phyloP scores from a whole-genome alignment of 2,329 filamentous ascomycete species.

The Pseudopyricularia javanii region DNA sequence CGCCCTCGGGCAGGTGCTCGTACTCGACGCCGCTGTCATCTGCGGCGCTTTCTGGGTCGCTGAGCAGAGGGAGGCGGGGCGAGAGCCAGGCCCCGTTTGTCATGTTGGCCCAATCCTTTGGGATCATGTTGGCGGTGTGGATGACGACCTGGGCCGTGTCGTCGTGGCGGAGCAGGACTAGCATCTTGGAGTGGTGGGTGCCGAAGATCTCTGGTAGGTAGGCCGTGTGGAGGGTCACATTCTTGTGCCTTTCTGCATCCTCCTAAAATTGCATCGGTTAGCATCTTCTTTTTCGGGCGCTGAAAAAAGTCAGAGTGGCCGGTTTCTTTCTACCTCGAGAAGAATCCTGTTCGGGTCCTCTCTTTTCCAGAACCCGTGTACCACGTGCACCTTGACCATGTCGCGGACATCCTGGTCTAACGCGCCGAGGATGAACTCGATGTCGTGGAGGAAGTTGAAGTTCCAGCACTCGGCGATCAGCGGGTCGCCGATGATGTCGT shows the following conservation, averaged over 20 bases:
- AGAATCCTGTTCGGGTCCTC: constrained; percentile 47
- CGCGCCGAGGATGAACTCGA: constrained; percentile 40
- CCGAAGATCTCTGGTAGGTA: constrained; percentile 77
- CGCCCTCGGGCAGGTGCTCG: constrained; percentile 31
- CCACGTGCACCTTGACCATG: constrained; percentile 38
- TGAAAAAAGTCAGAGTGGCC: not conserved
- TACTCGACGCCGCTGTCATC: not conserved
- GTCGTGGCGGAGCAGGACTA: constrained; percentile 70
- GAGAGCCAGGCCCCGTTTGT: constrained; percentile 74
- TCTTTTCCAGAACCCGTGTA: constrained; percentile 54
- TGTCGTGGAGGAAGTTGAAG: constrained; percentile 56
- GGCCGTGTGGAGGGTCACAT: constrained; percentile 59
- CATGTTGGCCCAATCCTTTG: constrained; percentile 78
- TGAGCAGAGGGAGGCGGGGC: constrained; percentile 47
- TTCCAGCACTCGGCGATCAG: constrained; percentile 61
- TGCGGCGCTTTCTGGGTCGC: not conserved
- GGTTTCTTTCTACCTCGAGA: constrained; percentile 37
- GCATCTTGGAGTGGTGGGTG: constrained; percentile 80
- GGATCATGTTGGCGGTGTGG: constrained; percentile 87
- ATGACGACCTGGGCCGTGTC: constrained; percentile 68
- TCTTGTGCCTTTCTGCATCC: constrained; percentile 46
- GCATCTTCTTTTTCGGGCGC: no score
- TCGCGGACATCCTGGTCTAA: constrained; percentile 38
- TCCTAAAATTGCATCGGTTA: constrained; percentile 27
- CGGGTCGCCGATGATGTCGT: constrained; percentile 60